Evolutionary conservation across 225 moss, liverwort and hornwort genomes (phyloP), one percentile per base, ranked within the genome.

Genomic region (Bryum argenteum): DNA sequence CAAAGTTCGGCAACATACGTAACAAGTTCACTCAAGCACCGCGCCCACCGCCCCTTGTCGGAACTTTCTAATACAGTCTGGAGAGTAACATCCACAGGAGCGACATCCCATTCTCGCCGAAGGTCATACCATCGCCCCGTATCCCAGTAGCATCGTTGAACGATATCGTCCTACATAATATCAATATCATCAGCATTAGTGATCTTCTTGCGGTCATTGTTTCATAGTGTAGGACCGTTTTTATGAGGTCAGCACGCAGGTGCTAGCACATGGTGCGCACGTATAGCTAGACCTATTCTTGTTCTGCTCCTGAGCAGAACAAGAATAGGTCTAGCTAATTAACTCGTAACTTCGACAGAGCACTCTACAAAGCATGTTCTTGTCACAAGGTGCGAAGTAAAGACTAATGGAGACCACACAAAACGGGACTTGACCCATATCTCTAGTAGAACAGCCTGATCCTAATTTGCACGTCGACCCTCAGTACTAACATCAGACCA

Each of bases 131-230:
- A 94, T 68, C 98, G 88, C 64, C 94, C 94, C 47, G 87, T 90
- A 84, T 98, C 98, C 98, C 94, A 98, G 71, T 98, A 94, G 74
- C 94, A 98, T 71, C 94, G 92, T 78, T 94, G 98, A 52, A 94
- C 94, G 80, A 98, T 89, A 78, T 98, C 94, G 67, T 98, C 98
- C 98, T 98, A 82, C 62, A 78, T 66, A 67, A 65, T 42, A 23
- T 20, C 53, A 59, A 53, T 63, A 63, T 67, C 50, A 24, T 77
- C 70, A 77, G 84, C 80, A 77, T 61, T 51, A 61, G 43, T 62
- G 55, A 55, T 23, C 51, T 61, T 64, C 75, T 51, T 41, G 63
- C 28, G 60, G 69, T 60, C 60, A 65, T 61, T 21, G 23, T 26
- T 72, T 40, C 12, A 65, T n/a, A 72, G 71, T 58, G 67, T 10